Evolutionary conservation across 2,329 filamentous ascomycete species (phyloP), one percentile per base, ranked within the genome.

Genomic region (Aspergillus quadricinctus): DNA sequence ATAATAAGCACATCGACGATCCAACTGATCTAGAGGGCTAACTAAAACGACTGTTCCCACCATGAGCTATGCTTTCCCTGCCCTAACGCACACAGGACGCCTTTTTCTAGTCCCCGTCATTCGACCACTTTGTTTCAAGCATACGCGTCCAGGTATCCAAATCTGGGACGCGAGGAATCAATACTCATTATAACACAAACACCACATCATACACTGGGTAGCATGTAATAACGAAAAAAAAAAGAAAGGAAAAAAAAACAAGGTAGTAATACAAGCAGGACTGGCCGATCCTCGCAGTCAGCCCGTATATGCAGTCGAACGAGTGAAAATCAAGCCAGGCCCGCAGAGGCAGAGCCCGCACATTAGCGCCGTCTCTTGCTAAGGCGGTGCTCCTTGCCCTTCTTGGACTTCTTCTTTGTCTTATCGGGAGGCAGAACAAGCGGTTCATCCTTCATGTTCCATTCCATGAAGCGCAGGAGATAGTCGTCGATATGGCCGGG

Each of bases 401-500:
- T 77, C 64, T 76, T 78, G 43, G 72, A 74, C 61, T 74, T 80
- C 64, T 76, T 80, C 65, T 76, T 79, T 58, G 65, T 77, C 63
- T 77, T 80, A 60, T 80, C 77, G 28, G 71, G 69, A 1, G 78
- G 77, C 35, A 80, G 69, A 40, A 77, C 71, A 27, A 81, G 70
- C 21, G 79, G 78, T 48, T 80, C 74, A 56, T 81, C 77, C 56
- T 72, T 74, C 62, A 81, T 69, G 59, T 81, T 77, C 77, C 78
- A 85, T 48, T 81, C 80, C 85, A 92, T 90, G 55, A 83, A 82
- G 37, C 77, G 76, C 51, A 94, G 75, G 81, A 94, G 87, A 69
- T 88, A 91, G 52, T 91, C 86, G 68, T 93, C 90, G 55, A 92
- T 83, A 43, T 83, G 85, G 52, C 77, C 75, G 57, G 88, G 80